Base-by-base conservation (phyloP, 73 alveolate genomes). In the Blepharisma japonicum region DNA sequence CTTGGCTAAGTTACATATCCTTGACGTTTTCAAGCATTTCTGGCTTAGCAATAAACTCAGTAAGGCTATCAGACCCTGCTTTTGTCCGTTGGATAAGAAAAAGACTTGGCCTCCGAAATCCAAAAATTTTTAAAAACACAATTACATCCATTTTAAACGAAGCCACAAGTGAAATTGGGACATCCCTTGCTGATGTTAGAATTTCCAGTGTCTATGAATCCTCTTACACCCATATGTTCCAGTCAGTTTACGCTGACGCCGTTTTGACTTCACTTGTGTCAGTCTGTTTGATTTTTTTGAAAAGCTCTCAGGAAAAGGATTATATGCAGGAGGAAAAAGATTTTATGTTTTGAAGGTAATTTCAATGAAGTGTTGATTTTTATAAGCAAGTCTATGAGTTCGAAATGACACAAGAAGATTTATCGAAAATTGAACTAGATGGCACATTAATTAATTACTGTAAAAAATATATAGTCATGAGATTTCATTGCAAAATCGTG, bases 171-270 rank as follows among this genome's bases (percentile, higher is more conserved):
- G 42, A 32, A 32, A 32, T 32, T 32, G 42, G 42, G 42, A 32
- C 42, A 32, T 32, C 42, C 42, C 42, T 32, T 32, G 42, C 42
- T 32, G 42, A 32, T 32, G 42, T 32, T 32, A 14, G 74, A 61
- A 20, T 18, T 61, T 20, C 18, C 47, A 61, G 74, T 61, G 74
- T 61, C 23, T 61, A 61, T 61, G 74, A 61, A 61, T n/a, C 74
- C 23, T 61, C 74, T 20, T 61, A 61, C 23, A 61, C 23, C 23
- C 74, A 61, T 14, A 61, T 61, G 74, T 18, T 61, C 23, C 14
- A n/a, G 14, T 39, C 14, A 14, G 74, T 25, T 25, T 61, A 14
- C 4, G 23, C 47, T 25, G 74, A 8, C 5, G 74, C 74, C 11
- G 74, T 61, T 8, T 25, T 61, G 47, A 61, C 14, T 8, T 61